phyloP scores from a whole-genome alignment of 1,284 basidiomycete species.

The Ustilago bromivora region DNA sequence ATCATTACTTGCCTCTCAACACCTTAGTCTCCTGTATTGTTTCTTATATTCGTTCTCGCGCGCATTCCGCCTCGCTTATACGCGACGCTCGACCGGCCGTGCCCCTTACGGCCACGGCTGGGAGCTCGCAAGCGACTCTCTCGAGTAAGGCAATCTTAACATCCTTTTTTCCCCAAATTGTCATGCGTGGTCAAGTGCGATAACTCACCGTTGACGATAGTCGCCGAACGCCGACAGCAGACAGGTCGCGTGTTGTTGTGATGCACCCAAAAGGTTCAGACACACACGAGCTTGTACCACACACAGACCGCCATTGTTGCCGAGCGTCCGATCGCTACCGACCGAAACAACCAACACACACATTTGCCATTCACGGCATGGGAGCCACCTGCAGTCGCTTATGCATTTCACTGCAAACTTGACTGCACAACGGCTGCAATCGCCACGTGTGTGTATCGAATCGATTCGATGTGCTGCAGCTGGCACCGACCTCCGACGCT shows the following conservation, averaged over 20 bases:
- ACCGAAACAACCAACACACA: conserved; percentile 1
- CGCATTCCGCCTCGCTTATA: too few species aligned
- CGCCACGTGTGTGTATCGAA: conserved; percentile 5
- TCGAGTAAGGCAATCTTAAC: too few species aligned
- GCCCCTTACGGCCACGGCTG: too few species aligned
- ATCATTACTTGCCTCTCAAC: too few species aligned
- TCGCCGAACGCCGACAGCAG: neutral
- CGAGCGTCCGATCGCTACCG: conserved; percentile 26
- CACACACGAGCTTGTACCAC: conserved; percentile 12
- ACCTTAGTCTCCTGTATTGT: too few species aligned
- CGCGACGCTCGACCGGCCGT: too few species aligned
- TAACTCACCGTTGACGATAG: conserved; percentile 4
- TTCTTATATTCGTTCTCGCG: too few species aligned
- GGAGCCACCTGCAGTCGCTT: neutral
- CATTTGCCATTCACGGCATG: neutral
- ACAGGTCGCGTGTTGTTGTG: conserved; percentile 16
- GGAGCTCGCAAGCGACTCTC: too few species aligned
- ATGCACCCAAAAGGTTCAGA: conserved; percentile 5
- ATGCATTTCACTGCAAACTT: neutral
- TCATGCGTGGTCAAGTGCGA: too few species aligned
- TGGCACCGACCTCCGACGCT: conserved; percentile 9
- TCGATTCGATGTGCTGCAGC: conserved; percentile 18
- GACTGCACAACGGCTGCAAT: conserved; percentile 5
- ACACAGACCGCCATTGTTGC: conserved; percentile 3
- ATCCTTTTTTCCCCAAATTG: too few species aligned